These are phyloP conservation scores for Cordyceps farinosa DNA, from an alignment of 2,329 filamentous ascomycete genomes.

Conservation along the genomic window DNA sequence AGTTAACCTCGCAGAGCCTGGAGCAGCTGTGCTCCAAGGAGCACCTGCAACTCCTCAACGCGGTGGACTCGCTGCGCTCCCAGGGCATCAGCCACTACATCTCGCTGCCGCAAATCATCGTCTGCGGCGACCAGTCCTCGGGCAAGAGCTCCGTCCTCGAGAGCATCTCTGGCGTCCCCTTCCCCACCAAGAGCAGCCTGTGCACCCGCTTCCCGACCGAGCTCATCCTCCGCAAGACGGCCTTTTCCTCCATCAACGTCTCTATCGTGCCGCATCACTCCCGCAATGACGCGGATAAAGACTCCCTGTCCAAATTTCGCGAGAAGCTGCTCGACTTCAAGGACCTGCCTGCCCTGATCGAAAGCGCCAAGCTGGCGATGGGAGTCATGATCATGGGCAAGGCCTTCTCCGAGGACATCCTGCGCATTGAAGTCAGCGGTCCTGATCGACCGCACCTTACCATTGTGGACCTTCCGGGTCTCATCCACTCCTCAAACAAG, in stretches of 20 bases:
- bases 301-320: not conserved
- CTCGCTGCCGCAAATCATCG: conserved; percentile 46
- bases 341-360: conserved; percentile 44
- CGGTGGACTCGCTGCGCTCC: conserved; percentile 34
- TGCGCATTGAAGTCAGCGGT: conserved; percentile 26
- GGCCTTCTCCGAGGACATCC: conserved; percentile 23
- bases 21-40: conserved; percentile 8
- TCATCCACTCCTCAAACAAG: conserved; percentile 37
- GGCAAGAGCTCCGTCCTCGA: conserved; percentile 58
- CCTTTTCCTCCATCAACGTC: conserved; percentile 22
- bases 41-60: conserved; percentile 32
- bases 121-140: conserved; percentile 53
- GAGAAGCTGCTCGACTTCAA: conserved; percentile 32
- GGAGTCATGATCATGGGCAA: conserved; percentile 28
- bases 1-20: not conserved
- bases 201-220: conserved; percentile 57
- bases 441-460: conserved; percentile 36
- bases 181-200: conserved; percentile 48
- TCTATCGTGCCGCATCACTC: conserved; percentile 23
- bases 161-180: conserved; percentile 52
- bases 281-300: conserved; percentile 4
- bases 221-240: conserved; percentile 39
- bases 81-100: conserved; percentile 34
- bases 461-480: conserved; percentile 46
- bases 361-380: conserved; percentile 46